phyloP scores from a whole-genome alignment of 495 filamentous ascomycete species.

The Darksidea phi region DNA sequence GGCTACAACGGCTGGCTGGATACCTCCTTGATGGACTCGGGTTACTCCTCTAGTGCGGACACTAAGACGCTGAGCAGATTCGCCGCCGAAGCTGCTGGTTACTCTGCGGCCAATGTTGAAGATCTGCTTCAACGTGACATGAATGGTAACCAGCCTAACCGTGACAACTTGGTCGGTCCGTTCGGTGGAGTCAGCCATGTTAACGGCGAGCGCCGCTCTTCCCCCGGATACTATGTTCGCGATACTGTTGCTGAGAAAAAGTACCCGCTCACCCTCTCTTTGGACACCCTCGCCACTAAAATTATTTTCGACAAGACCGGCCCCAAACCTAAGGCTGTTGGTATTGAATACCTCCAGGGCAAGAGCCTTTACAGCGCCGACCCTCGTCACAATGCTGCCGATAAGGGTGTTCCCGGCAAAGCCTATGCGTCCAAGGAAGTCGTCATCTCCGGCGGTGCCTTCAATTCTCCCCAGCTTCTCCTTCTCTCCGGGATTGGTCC shows the following conservation, averaged over 20 bases:
- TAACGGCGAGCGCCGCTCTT: constrained; percentile 9
- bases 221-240: constrained; percentile 38
- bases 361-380: constrained; percentile 60
- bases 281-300: constrained; percentile 61
- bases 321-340: constrained; percentile 54
- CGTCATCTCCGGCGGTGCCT: constrained; percentile 30
- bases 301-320: constrained; percentile 53
- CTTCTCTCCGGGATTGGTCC: constrained; percentile 36
- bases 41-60: constrained; percentile 8
- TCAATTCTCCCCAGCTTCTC: constrained; percentile 35
- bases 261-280: constrained; percentile 59
- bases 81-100: constrained; percentile 20
- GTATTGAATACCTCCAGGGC: constrained; percentile 64
- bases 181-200: constrained; percentile 30
- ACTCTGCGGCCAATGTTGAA: background rate
- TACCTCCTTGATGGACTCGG: constrained; percentile 26
- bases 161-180: constrained; percentile 22
- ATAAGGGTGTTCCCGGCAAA: constrained; percentile 14
- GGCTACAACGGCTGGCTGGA: constrained; percentile 27
- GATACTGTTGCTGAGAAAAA: constrained; percentile 37
- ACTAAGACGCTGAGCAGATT: background rate
- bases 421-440: constrained; percentile 30
- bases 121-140: constrained; percentile 16
- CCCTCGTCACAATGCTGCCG: constrained; percentile 41
- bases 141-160: constrained; percentile 21